phyloP scores from a whole-genome alignment of 176 grass and related monocot species.

The Paspalum vaginatum region DNA sequence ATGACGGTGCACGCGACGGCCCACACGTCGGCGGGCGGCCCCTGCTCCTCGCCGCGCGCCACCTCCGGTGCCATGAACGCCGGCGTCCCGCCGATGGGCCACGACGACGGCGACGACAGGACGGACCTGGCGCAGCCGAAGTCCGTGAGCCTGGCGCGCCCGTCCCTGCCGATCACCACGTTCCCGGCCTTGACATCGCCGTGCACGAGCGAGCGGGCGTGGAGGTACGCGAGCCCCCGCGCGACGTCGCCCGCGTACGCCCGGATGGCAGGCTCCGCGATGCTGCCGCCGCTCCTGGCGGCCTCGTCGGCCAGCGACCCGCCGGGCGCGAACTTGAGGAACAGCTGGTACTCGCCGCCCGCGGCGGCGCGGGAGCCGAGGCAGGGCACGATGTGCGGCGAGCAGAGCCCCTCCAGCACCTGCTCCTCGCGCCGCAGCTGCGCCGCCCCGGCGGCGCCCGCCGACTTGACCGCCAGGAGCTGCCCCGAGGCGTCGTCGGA shows the following conservation, averaged over 20 bases:
- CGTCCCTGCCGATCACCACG: slow-evolving; percentile 61
- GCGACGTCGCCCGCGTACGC: slow-evolving; percentile 48
- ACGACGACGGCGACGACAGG: not conserved
- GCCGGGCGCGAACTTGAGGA: slow-evolving; percentile 73
- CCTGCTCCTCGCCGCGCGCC: slow-evolving; percentile 65
- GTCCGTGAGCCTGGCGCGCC: slow-evolving; percentile 59
- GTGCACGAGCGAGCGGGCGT: slow-evolving; percentile 55
- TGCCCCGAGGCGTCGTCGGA: slow-evolving; percentile 43
- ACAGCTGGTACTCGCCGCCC: slow-evolving; percentile 36
- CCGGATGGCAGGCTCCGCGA: slow-evolving; percentile 39
- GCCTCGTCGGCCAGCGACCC: slow-evolving; percentile 64
- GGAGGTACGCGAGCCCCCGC: slow-evolving; percentile 61
- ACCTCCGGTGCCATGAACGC: slow-evolving; percentile 92
- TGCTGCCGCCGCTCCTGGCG: slow-evolving; percentile 26
- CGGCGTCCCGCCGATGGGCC: slow-evolving; percentile 59
- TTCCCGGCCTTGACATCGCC: slow-evolving; percentile 73
- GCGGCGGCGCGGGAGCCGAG: slow-evolving; percentile 43
- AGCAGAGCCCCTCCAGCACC: slow-evolving; percentile 47
- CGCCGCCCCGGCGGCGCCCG: slow-evolving; percentile 6
- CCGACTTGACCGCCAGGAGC: slow-evolving; percentile 66
- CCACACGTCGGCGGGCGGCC: slow-evolving; percentile 65
- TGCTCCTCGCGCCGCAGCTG: slow-evolving; percentile 53
- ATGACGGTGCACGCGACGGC: slow-evolving; percentile 66
- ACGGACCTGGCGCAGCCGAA: slow-evolving; percentile 53
- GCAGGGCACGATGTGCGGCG: slow-evolving; percentile 61